Base-by-base conservation (phyloP, 768 basidiomycete species). In the Boletus edulis region DNA sequence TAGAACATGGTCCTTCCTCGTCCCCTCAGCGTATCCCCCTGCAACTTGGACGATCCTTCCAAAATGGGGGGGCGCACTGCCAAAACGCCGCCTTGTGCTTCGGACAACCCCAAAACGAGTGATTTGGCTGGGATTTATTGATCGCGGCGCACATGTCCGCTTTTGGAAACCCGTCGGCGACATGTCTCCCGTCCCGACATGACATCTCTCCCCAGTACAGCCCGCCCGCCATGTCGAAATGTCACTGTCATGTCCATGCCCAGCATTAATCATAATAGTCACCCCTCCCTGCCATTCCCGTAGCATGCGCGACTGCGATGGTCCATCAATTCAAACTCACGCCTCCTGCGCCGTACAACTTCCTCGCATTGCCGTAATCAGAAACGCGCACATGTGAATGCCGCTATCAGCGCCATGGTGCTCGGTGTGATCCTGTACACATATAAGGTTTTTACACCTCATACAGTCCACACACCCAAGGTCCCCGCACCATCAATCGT, bases 381-480 rank as follows among this genome's bases (percentile, higher is more conserved):
- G 62, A 55, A 71, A 72, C 56, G 54, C 60, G 27, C 61, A 57
- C 71, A 67, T 72, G 69, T 71, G 67, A 66, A 72, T 65, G 69
- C 68, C 68, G 71, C 60, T 48, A 59, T 63, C 60, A 55, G 51
- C 62, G 61, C 56, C 60, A 54, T 62, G 52, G 59, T 55, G 48
- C 58, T 50, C 58, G 58, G 60, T 63, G 68, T 68, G 63, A 72
- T 61, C 55, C 56, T 57, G 53, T 52, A 62, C 37, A 51, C 67
- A 71, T 71, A 63, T 67, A 62, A 67, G 59, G 45, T 67, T 70
- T 29, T 68, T 67, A 65, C 63, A 71, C 62, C 71, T 71, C 68
- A 69, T 67, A 66, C 58, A 41, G 57, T 50, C 59, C 64, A 55
- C 64, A 58, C 64, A 52, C 56, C 51, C 62, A 56, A 72, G 71